phyloP scores from a whole-genome alignment of 75 land plant species.

The Sequoia sempervirens region DNA sequence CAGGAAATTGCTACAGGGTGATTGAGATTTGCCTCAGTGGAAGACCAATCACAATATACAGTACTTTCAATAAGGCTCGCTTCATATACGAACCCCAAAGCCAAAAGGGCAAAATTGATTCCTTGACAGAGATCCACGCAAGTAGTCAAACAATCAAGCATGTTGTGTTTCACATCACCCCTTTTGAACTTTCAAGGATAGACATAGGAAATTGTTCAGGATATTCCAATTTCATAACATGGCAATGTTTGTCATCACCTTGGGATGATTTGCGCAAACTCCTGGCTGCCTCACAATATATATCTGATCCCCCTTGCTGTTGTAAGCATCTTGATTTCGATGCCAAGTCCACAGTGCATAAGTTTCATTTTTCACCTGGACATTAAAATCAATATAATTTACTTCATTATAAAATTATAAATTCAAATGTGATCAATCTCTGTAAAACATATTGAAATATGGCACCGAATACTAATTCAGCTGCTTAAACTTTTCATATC shows the following conservation, averaged over 20 bases:
- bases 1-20: neutral
- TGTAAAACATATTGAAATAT: neutral
- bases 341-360: conserved; percentile 94
- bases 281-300: conserved; percentile 76
- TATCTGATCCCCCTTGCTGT: conserved; percentile 62
- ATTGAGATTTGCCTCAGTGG: neutral
- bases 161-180: neutral
- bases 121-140: neutral
- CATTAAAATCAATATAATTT: neutral
- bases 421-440: neutral
- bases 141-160: neutral
- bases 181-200: neutral
- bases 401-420: neutral
- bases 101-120: neutral
- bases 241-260: conserved; percentile 5
- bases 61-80: neutral
- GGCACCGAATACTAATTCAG: neutral
- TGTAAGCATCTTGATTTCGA: conserved; percentile 69
- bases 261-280: conserved; percentile 27
- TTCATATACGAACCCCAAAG: neutral
- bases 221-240: neutral
- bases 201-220: neutral
- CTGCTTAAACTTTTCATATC: conserved; percentile 1
- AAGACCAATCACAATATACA: neutral
- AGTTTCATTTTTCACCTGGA: conserved; percentile 82